phyloP scores from a whole-genome alignment of 1,284 basidiomycete species.

The Fomitiporia mediterranea region DNA sequence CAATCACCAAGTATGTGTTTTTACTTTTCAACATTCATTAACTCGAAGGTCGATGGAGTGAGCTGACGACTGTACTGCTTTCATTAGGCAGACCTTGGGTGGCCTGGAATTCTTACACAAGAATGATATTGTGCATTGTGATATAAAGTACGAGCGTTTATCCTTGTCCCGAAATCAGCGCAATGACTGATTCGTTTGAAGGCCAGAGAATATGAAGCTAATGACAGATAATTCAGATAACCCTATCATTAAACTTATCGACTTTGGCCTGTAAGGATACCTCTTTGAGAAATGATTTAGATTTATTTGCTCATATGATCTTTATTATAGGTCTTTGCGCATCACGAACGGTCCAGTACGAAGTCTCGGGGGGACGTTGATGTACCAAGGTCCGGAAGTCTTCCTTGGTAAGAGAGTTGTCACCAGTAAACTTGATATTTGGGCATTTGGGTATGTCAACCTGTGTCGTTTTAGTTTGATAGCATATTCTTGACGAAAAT shows the following conservation, averaged over 20 bases:
- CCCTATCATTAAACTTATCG: background rate
- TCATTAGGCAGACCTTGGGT: background rate
- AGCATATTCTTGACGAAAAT: background rate
- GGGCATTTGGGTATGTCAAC: background rate
- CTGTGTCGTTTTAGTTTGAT: background rate
- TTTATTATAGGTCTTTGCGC: background rate
- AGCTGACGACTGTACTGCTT: background rate
- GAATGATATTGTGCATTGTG: background rate
- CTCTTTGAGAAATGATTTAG: too few species aligned
- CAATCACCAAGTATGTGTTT: background rate
- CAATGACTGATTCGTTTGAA: background rate
- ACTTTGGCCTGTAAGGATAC: background rate
- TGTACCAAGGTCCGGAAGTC: background rate
- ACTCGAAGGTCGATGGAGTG: background rate
- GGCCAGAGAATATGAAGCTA: conserved; percentile 2
- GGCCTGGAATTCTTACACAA: background rate
- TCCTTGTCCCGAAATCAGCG: background rate
- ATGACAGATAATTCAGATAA: background rate
- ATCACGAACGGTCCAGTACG: background rate
- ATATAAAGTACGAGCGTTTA: background rate
- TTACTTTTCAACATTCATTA: background rate
- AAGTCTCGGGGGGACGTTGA: background rate
- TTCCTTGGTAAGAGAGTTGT: background rate
- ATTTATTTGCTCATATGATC: too few species aligned
- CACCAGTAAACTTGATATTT: background rate